Conservation (phyloP, 2,329 filamentous ascomycete species). For the Fusarium sp. region DNA sequence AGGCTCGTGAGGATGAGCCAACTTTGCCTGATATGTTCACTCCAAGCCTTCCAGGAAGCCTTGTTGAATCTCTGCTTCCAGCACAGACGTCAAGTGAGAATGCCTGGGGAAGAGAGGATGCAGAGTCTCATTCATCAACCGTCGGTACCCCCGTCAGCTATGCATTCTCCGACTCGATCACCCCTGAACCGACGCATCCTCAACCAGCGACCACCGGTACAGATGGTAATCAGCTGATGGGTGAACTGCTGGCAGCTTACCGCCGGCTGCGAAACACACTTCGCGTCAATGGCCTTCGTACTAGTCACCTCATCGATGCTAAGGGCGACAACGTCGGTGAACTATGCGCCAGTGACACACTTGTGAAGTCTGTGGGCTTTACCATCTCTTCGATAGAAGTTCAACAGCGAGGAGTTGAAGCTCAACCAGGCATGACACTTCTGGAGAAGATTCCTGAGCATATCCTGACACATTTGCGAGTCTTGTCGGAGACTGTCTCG, state of each 20-base stretch:
- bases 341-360: slow-evolving; percentile 69
- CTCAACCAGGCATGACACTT: slow-evolving; percentile 79
- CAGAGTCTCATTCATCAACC: slow-evolving; percentile 50
- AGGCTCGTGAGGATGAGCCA: slow-evolving; percentile 55
- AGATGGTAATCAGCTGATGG: slow-evolving; percentile 55
- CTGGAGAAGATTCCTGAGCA: slow-evolving; percentile 89
- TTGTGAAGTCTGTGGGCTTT: slow-evolving; percentile 80
- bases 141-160: slow-evolving; percentile 61
- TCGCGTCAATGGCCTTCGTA: slow-evolving; percentile 66
- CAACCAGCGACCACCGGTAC: slow-evolving; percentile 24
- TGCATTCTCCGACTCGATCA: slow-evolving; percentile 56
- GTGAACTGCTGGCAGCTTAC: slow-evolving; percentile 73
- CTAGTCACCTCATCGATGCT: slow-evolving; percentile 54
- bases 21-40: slow-evolving; percentile 52
- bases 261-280: slow-evolving; percentile 72
- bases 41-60: slow-evolving; percentile 57
- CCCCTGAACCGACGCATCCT: slow-evolving; percentile 44
- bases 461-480: slow-evolving; percentile 86
- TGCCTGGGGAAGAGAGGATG: slow-evolving; percentile 60
- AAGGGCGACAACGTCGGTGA: slow-evolving; percentile 58
- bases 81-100: slow-evolving; percentile 56
- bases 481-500: slow-evolving; percentile 88
- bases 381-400: slow-evolving; percentile 93
- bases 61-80: slow-evolving; percentile 57
- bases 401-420: slow-evolving; percentile 87